These are phyloP conservation scores for Fusarium piperis DNA, from an alignment of 2,329 filamentous ascomycete species.

Conservation along the genomic window DNA sequence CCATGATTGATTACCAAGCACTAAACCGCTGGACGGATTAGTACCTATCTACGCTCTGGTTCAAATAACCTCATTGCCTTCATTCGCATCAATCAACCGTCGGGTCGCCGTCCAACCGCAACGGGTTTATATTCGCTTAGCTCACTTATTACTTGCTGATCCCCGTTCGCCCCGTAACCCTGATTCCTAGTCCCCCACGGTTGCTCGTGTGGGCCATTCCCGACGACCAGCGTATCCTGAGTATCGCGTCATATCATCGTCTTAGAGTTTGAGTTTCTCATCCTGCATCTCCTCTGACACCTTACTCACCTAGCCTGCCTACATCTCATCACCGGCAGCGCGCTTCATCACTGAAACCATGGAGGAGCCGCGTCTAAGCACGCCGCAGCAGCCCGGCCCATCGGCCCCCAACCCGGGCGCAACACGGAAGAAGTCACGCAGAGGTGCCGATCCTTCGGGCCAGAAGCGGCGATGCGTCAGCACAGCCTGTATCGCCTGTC, in stretches of 20 bases:
- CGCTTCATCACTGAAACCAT: constrained; percentile 21
- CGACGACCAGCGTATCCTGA: constrained; percentile 1
- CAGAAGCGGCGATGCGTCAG: constrained; percentile 82
- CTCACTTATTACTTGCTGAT: constrained; percentile 11
- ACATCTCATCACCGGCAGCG: neutral
- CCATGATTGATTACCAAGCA: constrained; percentile 36
- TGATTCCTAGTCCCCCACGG: constrained; percentile 24
- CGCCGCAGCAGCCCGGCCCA: constrained; percentile 17
- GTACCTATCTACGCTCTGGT: neutral
- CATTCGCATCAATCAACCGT: neutral
- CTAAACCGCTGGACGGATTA: constrained; percentile 26
- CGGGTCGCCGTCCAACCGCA: constrained; percentile 16
- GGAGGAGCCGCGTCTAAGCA: constrained; percentile 29
- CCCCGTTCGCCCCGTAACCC: constrained; percentile 18
- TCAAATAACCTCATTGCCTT: constrained; percentile 19
- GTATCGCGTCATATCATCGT: constrained; percentile 23
- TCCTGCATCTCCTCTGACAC: neutral
- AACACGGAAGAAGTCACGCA: constrained; percentile 59
- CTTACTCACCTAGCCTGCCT: constrained; percentile 3
- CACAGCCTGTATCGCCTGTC: constrained; percentile 85
- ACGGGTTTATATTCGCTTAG: constrained; percentile 24
- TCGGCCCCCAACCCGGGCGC: constrained; percentile 16
- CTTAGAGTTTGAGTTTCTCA: neutral
- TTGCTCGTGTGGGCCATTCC: constrained; percentile 15
- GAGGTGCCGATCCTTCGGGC: constrained; percentile 56